These are phyloP conservation scores for Berkeleyomyces rouxiae DNA, from an alignment of 2,329 filamentous ascomycete genomes.

Conservation along the genomic window DNA sequence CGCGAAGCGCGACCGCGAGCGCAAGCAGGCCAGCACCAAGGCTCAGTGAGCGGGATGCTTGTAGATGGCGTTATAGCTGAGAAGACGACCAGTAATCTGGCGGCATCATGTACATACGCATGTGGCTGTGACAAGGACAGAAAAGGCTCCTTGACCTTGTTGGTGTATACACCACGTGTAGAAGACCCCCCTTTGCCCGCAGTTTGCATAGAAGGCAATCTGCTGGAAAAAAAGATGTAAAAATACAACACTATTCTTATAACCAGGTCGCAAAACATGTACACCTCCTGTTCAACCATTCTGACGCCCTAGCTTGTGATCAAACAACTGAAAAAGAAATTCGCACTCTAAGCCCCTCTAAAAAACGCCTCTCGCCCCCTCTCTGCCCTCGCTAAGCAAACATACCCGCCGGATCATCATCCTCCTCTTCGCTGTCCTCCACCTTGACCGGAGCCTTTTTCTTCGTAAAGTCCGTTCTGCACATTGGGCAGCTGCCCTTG, in stretches of 20 bases:
- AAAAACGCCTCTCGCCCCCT: background rate
- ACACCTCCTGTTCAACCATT: no score
- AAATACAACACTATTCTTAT: no score
- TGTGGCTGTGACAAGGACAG: no score
- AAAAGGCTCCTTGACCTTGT: no score
- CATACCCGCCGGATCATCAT: conserved; percentile 34
- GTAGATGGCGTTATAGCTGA: background rate
- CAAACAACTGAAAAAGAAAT: no score
- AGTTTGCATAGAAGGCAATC: no score
- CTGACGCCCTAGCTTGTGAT: no score
- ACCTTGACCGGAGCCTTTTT: conserved; percentile 31
- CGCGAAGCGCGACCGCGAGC: conserved; percentile 43
- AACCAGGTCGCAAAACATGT: no score
- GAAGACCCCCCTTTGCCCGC: no score
- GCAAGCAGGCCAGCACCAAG: conserved; percentile 30
- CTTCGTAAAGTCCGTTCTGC: conserved; percentile 41
- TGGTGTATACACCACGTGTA: no score
- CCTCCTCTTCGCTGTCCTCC: conserved; percentile 33
- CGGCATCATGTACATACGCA: background rate
- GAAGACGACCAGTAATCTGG: no score
- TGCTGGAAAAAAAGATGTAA: no score
- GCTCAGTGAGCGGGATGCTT: conserved; percentile 6
- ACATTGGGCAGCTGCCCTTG: conserved; percentile 49
- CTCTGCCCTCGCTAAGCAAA: conserved; percentile 22
- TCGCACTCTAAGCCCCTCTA: background rate